Percentiles rank a stretch among this genome's conserved stretches.
Conservation (phyloP, 257 asterid species). For the Linderniella brevidens region DNA sequence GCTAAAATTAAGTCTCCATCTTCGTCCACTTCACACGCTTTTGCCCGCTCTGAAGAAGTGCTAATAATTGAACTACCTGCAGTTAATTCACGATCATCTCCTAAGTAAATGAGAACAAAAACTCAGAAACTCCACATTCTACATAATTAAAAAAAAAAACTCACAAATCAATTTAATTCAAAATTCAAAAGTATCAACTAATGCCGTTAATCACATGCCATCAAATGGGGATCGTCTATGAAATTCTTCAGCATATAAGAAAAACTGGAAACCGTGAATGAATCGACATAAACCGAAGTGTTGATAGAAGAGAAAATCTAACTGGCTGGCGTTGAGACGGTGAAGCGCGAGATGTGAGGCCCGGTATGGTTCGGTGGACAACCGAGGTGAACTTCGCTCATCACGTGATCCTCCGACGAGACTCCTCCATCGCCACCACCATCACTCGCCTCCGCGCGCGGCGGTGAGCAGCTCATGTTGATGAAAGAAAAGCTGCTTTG, state of each 20-base stretch:
- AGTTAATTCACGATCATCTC: slow-evolving; percentile 6
- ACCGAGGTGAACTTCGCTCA: slow-evolving; percentile 94
- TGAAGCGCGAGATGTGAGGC: slow-evolving; percentile 50
- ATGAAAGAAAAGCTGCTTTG: too few species aligned
- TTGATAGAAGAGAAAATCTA: slow-evolving; percentile 1
- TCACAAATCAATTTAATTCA: too few species aligned
- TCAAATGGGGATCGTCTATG: too few species aligned
- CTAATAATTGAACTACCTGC: background rate
- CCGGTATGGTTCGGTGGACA: slow-evolving; percentile 65
- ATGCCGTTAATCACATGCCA: too few species aligned
- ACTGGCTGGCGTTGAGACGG: slow-evolving; percentile 34
- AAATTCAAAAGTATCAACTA: too few species aligned
- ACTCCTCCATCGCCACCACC: slow-evolving; percentile 7
- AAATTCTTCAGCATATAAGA: too few species aligned
- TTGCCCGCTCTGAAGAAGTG: slow-evolving; percentile 13
- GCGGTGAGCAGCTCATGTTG: too few species aligned
- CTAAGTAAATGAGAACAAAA: background rate
- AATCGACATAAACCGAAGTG: too few species aligned
- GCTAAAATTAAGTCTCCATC: slow-evolving; percentile 76
- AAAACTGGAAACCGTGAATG: too few species aligned
- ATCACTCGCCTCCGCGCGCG: too few species aligned
- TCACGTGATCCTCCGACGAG: slow-evolving; percentile 51
- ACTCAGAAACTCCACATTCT: too few species aligned
- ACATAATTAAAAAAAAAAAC: too few species aligned
- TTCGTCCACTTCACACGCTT: slow-evolving; percentile 49